Evolutionary conservation across 176 grass and related monocot genomes (phyloP).

Genomic region (Hordeum vulgare): MorexV3_pseudomolecules_assembly NC_058524.1:121687952-121688451

Average conservation of each 20-base stretch:
- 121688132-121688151: not conserved
- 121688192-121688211: not conserved
- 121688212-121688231: not conserved
- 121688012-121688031: constrained; percentile 84
- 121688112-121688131: not conserved
- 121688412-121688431: constrained; percentile 10
- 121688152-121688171: not conserved
- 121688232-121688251: not conserved
- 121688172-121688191: not conserved
- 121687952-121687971: constrained; percentile 90
- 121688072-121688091: not conserved
- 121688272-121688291: constrained; percentile 5
- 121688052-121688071: not conserved
- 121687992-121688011: constrained; percentile 97
- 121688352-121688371: constrained; percentile 29
- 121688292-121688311: not conserved
- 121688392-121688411: constrained; percentile 10
- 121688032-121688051: constrained; percentile 65
- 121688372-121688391: not conserved
- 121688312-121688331: not conserved
- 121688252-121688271: not conserved
- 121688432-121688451: not conserved
- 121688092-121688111: not conserved
- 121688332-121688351: constrained; percentile 5
- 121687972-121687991: constrained; percentile 82